Evolutionary conservation across 2,329 filamentous ascomycete species (phyloP).

Genomic region (Cladosporium velox): DNA sequence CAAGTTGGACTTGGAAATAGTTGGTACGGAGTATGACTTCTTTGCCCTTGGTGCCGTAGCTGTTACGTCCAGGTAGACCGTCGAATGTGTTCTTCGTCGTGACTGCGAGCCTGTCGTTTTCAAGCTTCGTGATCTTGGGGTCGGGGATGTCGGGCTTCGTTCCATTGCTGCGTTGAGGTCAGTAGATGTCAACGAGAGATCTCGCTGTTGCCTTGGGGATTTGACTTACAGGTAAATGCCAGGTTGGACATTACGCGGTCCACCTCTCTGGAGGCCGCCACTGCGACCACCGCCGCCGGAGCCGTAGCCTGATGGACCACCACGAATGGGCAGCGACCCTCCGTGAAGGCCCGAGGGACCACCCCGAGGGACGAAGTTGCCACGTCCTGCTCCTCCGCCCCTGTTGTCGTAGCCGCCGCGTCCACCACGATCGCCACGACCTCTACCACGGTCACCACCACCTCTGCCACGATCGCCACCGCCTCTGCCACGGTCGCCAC

Average conservation of each 20-base stretch:
- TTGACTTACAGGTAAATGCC: constrained; percentile 32
- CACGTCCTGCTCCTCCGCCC: constrained; percentile 24
- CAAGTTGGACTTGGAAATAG: constrained; percentile 43
- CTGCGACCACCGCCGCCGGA: constrained; percentile 23
- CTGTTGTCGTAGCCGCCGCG: constrained; percentile 29
- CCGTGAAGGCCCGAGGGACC: constrained; percentile 19
- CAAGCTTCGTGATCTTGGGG: constrained; percentile 28
- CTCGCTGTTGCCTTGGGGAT: constrained; percentile 3
- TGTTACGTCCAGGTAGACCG: constrained; percentile 33
- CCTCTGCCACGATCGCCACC: constrained; percentile 29
- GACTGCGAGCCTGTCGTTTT: constrained; percentile 29
- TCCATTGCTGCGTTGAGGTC: neutral
- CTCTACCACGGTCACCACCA: constrained; percentile 31
- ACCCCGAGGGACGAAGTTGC: constrained; percentile 27
- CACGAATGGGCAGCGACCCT: neutral
- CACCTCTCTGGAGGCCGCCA: constrained; percentile 23
- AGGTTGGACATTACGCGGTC: constrained; percentile 17
- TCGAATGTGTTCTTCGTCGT: constrained; percentile 33
- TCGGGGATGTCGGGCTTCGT: constrained; percentile 26
- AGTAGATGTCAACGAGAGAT: neutral
- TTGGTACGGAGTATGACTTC: constrained; percentile 47
- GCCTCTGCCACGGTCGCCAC: constrained; percentile 28
- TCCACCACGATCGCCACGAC: constrained; percentile 35
- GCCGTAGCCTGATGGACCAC: constrained; percentile 1
- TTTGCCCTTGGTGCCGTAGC: constrained; percentile 43